Evolutionary conservation across 768 basidiomycete genomes (phyloP).

Genomic region (Kondoa malvinella): DNA sequence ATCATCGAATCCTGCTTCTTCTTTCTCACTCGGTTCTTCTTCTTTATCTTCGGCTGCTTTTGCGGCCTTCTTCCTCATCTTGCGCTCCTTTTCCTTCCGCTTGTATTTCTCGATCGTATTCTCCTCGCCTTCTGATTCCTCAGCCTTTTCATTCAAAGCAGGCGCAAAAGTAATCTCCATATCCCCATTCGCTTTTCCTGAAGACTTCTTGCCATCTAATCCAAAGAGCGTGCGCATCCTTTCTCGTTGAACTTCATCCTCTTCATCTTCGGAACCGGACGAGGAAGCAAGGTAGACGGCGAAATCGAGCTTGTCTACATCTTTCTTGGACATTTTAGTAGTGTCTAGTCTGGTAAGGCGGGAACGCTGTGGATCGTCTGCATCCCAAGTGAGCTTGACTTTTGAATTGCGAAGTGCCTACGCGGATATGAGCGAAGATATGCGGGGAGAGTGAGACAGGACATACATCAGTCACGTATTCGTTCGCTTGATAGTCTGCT

Average conservation of each 20-base stretch:
- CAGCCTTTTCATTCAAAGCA: constrained; percentile 43
- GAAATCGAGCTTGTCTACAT: constrained; percentile 85
- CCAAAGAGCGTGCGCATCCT: constrained; percentile 18
- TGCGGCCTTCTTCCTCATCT: constrained; percentile 18
- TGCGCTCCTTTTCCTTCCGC: constrained; percentile 72
- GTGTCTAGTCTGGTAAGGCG: constrained; percentile 6
- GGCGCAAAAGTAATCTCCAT: constrained; percentile 95
- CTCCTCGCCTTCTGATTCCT: constrained; percentile 36
- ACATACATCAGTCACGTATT: constrained; percentile 83
- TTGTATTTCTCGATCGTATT: constrained; percentile 80
- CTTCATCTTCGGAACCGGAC: constrained; percentile 38
- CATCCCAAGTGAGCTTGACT: constrained; percentile 96
- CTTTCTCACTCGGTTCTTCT: constrained; percentile 14
- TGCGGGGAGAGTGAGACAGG: neutral
- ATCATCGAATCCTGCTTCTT: constrained; percentile 37
- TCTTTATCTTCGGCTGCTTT: constrained; percentile 15
- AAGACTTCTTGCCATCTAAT: constrained; percentile 14
- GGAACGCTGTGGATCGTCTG: constrained; percentile 61
- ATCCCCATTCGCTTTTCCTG: constrained; percentile 37
- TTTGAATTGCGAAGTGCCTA: constrained; percentile 94
- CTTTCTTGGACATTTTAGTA: constrained; percentile 36
- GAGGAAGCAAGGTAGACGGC: constrained; percentile 57
- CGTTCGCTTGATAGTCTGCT: constrained; percentile 50
- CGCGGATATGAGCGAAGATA: neutral
- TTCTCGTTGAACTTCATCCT: constrained; percentile 29